These are phyloP conservation scores for Talaromyces sp. DNA, from an alignment of 2,329 filamentous ascomycete species.

Conservation along the genomic window DNA sequence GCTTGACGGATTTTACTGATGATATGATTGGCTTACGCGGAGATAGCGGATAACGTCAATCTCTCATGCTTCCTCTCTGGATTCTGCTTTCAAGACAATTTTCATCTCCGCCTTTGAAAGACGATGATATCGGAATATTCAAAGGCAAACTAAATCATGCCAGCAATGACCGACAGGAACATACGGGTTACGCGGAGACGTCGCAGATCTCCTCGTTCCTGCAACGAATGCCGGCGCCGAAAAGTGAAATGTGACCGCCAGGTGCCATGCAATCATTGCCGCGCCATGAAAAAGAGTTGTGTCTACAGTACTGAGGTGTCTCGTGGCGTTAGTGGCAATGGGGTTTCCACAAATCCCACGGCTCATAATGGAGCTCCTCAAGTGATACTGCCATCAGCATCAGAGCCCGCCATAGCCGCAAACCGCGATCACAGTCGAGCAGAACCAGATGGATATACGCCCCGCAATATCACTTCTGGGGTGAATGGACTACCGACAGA, in stretches of 20 bases:
- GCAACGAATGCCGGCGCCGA: conserved; percentile 26
- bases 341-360: neutral
- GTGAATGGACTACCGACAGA: neutral
- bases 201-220: conserved; percentile 25
- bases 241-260: conserved; percentile 28
- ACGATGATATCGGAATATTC: too few relatives aligned
- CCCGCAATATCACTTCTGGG: neutral
- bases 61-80: too few relatives aligned
- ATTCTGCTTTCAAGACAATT: too few relatives aligned
- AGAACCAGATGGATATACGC: neutral
- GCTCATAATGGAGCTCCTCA: neutral
- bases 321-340: neutral
- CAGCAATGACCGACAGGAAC: neutral
- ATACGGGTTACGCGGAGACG: conserved; percentile 19
- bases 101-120: too few relatives aligned
- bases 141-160: too few relatives aligned
- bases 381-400: neutral
- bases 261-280: conserved; percentile 25
- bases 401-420: neutral
- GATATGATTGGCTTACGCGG: too few relatives aligned
- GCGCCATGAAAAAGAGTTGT: conserved; percentile 20
- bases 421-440: neutral
- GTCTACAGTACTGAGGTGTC: neutral
- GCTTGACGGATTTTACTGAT: too few relatives aligned
- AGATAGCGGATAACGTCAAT: too few relatives aligned